These are phyloP conservation scores for Cinchona pubescens DNA, from an alignment of 257 asterid genomes.

Conservation along the genomic window DNA sequence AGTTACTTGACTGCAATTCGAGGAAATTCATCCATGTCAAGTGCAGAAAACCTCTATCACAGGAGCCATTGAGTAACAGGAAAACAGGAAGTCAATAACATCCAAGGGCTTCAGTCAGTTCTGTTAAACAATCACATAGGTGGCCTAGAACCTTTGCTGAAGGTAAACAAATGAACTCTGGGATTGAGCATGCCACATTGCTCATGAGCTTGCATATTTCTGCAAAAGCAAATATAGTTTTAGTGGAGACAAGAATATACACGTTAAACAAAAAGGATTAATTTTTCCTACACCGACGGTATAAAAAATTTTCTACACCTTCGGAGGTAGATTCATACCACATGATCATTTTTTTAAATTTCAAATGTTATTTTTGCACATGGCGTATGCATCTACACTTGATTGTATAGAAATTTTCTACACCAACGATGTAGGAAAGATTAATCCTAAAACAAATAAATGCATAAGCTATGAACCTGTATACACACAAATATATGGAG, in stretches of 20 bases:
- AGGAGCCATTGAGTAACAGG: background rate
- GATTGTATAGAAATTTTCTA: too few relatives aligned
- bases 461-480: background rate
- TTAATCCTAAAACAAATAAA: too few relatives aligned
- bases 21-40: background rate
- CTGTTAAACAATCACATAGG: background rate
- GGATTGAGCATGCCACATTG: slow-evolving; percentile 81
- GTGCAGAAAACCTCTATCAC: background rate
- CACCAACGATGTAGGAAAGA: too few relatives aligned
- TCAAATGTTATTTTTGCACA: too few relatives aligned
- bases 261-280: too few relatives aligned
- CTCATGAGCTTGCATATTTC: slow-evolving; percentile 92
- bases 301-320: too few relatives aligned
- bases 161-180: slow-evolving; percentile 88
- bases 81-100: slow-evolving; percentile 1
- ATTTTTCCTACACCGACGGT: too few relatives aligned
- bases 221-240: slow-evolving; percentile 32
- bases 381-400: too few relatives aligned
- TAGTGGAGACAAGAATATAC: background rate
- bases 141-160: slow-evolving; percentile 69
- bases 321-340: too few relatives aligned
- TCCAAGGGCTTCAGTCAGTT: background rate
- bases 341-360: too few relatives aligned
- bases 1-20: background rate
- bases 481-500: background rate